Evolutionary conservation across 2,329 filamentous ascomycete genomes (phyloP).

Genomic region (Aspergillus awamori): DNA sequence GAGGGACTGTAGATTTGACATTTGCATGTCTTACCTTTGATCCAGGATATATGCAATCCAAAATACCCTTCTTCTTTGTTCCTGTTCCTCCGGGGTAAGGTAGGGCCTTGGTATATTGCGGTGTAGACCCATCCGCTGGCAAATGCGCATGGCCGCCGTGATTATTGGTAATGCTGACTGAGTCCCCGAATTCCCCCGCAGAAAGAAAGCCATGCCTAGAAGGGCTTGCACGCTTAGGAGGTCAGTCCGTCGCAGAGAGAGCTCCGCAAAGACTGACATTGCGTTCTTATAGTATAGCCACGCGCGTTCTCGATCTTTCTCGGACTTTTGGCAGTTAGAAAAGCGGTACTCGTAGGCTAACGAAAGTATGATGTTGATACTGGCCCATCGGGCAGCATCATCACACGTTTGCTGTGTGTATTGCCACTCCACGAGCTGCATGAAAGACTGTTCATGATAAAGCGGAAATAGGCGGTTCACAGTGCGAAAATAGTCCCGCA

Average conservation of each 20-base stretch:
- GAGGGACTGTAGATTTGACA: not conserved
- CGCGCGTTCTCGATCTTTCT: slow-evolving; percentile 86
- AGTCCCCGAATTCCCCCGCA: slow-evolving; percentile 91
- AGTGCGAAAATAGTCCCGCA: slow-evolving; percentile 92
- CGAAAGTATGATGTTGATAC: slow-evolving; percentile 84
- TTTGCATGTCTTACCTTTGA: slow-evolving; percentile 56
- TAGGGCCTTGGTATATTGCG: slow-evolving; percentile 87
- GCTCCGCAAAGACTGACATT: slow-evolving; percentile 83
- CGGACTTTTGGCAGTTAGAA: slow-evolving; percentile 84
- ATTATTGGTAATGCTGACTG: slow-evolving; percentile 88
- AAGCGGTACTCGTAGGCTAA: slow-evolving; percentile 86
- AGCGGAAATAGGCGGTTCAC: slow-evolving; percentile 97
- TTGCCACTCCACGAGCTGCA: slow-evolving; percentile 91
- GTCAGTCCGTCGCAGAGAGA: slow-evolving; percentile 91
- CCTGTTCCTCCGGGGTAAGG: slow-evolving; percentile 83
- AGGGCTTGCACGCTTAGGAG: slow-evolving; percentile 89
- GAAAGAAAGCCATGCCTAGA: slow-evolving; percentile 86
- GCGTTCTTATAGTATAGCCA: slow-evolving; percentile 96
- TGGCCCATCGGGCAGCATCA: slow-evolving; percentile 95
- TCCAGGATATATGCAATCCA: slow-evolving; percentile 74
- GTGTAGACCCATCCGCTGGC: slow-evolving; percentile 90
- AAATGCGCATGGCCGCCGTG: slow-evolving; percentile 81
- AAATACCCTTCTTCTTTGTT: slow-evolving; percentile 77
- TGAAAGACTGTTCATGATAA: slow-evolving; percentile 93
- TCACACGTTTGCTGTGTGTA: slow-evolving; percentile 90